Conservation (phyloP, 768 basidiomycete genomes). For the Boletus huronensis region DNA sequence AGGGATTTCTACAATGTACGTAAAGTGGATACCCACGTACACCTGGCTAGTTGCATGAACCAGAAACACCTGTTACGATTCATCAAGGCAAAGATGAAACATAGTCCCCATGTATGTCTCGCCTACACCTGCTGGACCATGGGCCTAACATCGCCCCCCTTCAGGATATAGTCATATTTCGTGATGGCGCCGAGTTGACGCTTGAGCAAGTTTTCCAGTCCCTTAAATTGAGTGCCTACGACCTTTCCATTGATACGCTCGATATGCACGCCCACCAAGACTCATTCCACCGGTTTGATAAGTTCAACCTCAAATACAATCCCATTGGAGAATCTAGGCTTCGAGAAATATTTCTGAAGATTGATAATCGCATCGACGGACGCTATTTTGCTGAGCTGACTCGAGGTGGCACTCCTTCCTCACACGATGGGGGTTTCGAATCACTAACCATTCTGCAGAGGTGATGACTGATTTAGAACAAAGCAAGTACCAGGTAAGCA, state of each 20-base stretch:
- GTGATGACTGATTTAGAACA: constrained; percentile 97
- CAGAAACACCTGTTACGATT: constrained; percentile 98
- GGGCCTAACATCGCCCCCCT: background rate
- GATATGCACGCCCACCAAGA: constrained; percentile 99
- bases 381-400: constrained; percentile 94
- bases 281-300: constrained; percentile 97
- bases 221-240: constrained; percentile 91
- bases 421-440: background rate
- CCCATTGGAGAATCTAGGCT: constrained; percentile 93
- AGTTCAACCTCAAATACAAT: constrained; percentile 97
- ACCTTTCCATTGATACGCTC: constrained; percentile 96
- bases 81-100: constrained; percentile 98
- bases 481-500: constrained; percentile 89
- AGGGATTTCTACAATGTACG: constrained; percentile 98
- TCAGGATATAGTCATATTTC: constrained; percentile 93
- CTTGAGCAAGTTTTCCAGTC: constrained; percentile 95
- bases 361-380: constrained; percentile 91
- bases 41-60: constrained; percentile 99
- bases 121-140: background rate
- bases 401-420: constrained; percentile 50
- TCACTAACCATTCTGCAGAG: constrained; percentile 48
- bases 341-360: constrained; percentile 97
- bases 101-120: constrained; percentile 62
- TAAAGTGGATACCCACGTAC: constrained; percentile 98
- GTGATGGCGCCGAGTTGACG: constrained; percentile 86